Percentiles rank a stretch among this genome's conserved stretches.
phyloP scores from a whole-genome alignment of 2,329 filamentous ascomycete species.

The Nemania bipapillata region DNA sequence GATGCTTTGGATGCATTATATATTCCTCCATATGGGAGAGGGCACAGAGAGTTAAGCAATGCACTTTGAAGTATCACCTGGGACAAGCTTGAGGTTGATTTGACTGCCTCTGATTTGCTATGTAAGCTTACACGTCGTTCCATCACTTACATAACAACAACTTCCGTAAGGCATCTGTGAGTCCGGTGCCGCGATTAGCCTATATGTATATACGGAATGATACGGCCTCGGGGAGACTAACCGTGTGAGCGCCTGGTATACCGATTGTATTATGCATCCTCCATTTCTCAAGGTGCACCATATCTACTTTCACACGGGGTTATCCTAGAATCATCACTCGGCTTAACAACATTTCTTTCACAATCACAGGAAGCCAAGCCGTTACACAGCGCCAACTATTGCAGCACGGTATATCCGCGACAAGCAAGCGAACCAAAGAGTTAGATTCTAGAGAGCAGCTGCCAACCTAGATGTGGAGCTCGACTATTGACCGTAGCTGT shows the following conservation, averaged over 20 bases:
- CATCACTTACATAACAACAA: neutral
- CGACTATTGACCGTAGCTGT: no score
- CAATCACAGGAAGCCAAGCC: neutral
- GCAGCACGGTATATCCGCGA: neutral
- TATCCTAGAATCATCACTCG: no score
- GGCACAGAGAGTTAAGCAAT: no score
- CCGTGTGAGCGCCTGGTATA: no score
- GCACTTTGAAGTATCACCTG: no score
- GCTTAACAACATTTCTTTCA: neutral
- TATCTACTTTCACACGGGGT: no score
- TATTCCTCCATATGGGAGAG: no score
- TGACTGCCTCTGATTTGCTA: no score
- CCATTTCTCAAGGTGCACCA: no score
- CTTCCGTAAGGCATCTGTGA: neutral
- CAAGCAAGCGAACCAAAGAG: neutral
- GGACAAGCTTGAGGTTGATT: no score
- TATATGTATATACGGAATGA: neutral
- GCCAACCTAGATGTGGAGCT: neutral
- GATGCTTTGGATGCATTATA: no score
- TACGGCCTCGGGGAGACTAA: neutral
- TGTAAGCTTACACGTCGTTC: neutral
- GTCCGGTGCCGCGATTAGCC: neutral
- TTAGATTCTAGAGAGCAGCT: neutral
- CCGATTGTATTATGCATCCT: no score
- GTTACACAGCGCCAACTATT: neutral